Conservation (phyloP, 805 yeast species). For the Saturnispora galanensis region DNA sequence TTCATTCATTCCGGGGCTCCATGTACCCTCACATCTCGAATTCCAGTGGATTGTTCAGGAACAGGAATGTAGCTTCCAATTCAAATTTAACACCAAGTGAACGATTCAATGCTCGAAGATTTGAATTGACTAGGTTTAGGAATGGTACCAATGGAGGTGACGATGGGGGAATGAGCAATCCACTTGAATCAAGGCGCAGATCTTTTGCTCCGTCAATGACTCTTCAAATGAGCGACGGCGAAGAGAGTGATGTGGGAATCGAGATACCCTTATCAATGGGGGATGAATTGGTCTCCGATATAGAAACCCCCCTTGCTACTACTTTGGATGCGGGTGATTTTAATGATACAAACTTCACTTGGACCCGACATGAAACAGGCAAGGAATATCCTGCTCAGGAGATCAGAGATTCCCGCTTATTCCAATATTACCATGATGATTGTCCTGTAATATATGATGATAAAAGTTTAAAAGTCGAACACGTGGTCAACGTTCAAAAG, state of each 20-base stretch:
- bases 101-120: background rate
- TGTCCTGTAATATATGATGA: slow-evolving; percentile 1
- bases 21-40: slow-evolving; percentile 1
- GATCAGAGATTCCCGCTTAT: background rate
- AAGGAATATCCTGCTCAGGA: background rate
- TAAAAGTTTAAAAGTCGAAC: background rate
- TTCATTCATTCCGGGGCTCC: slow-evolving; percentile 1
- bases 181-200: background rate
- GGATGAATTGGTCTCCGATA: background rate
- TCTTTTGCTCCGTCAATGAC: background rate
- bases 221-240: background rate
- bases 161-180: background rate
- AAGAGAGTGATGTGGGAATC: background rate
- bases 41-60: background rate
- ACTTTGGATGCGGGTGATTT: background rate
- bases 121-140: background rate
- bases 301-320: background rate
- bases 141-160: background rate
- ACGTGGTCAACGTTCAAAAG: background rate
- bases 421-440: slow-evolving; percentile 1
- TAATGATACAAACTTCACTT: background rate
- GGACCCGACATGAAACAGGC: slow-evolving; percentile 5
- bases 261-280: background rate
- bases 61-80: background rate
- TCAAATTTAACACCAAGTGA: background rate